These are phyloP conservation scores for Phoenix dactylifera DNA, from an alignment of 176 grass and related monocot genomes.

Conservation along the genomic window DNA sequence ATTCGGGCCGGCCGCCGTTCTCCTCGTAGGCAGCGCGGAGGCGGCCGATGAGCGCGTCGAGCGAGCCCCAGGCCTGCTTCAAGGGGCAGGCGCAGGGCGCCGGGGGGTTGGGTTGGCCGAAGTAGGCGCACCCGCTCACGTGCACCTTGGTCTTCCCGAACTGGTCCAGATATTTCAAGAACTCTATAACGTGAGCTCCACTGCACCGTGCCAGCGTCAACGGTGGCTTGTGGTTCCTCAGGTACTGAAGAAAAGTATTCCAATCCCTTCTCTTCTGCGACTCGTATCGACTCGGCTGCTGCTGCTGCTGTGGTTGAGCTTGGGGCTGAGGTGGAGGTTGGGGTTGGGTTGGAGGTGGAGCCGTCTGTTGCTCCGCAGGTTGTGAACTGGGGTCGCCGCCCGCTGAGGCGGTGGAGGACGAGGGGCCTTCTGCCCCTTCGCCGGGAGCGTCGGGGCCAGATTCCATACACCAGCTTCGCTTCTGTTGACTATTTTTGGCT, in stretches of 20 bases:
- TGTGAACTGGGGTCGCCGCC: background rate
- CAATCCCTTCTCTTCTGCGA: conserved; percentile 93
- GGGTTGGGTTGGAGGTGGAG: too few relatives aligned
- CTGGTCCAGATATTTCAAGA: conserved; percentile 81
- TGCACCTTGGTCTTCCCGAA: conserved; percentile 97
- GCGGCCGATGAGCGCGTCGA: conserved; percentile 82
- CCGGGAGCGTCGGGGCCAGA: conserved; percentile 27
- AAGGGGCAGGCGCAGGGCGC: conserved; percentile 55
- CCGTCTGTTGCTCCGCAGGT: too few relatives aligned
- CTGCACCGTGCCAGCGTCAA: conserved; percentile 62
- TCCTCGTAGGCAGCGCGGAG: conserved; percentile 91
- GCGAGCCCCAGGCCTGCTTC: conserved; percentile 82
- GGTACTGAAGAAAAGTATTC: conserved; percentile 94
- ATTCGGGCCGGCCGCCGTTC: conserved; percentile 64
- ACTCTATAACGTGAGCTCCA: conserved; percentile 76
- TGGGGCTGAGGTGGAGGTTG: too few relatives aligned
- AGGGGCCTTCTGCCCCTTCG: background rate
- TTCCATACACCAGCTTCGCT: conserved; percentile 33
- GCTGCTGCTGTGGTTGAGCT: background rate
- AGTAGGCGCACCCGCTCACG: conserved; percentile 58
- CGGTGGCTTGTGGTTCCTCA: conserved; percentile 80
- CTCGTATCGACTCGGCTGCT: conserved; percentile 60
- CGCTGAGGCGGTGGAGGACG: background rate
- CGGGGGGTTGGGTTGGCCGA: conserved; percentile 57
- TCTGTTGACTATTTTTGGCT: background rate